Percentiles rank a stretch among this genome's conserved stretches.
Conservation (phyloP, 768 basidiomycete genomes). For the Boletellus ananiceps region DNA sequence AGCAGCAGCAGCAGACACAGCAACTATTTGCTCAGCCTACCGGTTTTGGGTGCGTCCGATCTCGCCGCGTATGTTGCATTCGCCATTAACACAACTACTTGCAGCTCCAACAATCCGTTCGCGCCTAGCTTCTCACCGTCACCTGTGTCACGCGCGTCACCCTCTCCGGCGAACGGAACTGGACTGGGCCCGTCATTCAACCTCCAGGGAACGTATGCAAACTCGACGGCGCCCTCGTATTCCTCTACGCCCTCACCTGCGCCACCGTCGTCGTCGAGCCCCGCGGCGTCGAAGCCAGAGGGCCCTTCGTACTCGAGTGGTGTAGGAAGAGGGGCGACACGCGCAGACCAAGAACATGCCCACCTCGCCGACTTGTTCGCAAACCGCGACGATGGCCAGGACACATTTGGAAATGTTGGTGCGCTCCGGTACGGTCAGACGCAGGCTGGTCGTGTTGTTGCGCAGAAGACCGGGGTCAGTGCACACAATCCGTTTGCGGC, state of each 20-base stretch:
- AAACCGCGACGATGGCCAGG: slow-evolving; percentile 85
- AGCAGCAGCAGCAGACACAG: slow-evolving; percentile 40
- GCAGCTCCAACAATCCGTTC: slow-evolving; percentile 94
- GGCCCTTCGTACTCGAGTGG: slow-evolving; percentile 14
- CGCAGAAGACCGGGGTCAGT: slow-evolving; percentile 44
- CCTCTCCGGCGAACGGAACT: slow-evolving; percentile 30
- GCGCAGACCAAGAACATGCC: slow-evolving; percentile 65
- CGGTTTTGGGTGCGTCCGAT: slow-evolving; percentile 59
- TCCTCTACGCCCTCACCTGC: slow-evolving; percentile 38
- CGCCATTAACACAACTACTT: slow-evolving; percentile 25
- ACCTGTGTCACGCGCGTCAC: slow-evolving; percentile 32
- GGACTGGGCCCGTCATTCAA: slow-evolving; percentile 54
- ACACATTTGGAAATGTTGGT: slow-evolving; percentile 94
- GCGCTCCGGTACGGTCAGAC: slow-evolving; percentile 65
- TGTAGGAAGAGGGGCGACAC: slow-evolving; percentile 28
- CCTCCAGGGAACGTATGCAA: slow-evolving; percentile 64
- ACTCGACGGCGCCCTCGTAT: slow-evolving; percentile 32
- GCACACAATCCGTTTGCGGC: slow-evolving; percentile 62
- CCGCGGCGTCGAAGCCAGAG: slow-evolving; percentile 34
- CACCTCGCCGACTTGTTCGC: slow-evolving; percentile 81
- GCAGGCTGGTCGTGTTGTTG: slow-evolving; percentile 45
- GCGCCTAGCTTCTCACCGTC: slow-evolving; percentile 42
- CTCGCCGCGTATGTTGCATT: background rate
- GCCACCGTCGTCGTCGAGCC: slow-evolving; percentile 38
- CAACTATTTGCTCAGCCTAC: slow-evolving; percentile 59